Evolutionary conservation across 179 eudicot genomes (phyloP).

Genomic region (Camellia oleifera): DNA sequence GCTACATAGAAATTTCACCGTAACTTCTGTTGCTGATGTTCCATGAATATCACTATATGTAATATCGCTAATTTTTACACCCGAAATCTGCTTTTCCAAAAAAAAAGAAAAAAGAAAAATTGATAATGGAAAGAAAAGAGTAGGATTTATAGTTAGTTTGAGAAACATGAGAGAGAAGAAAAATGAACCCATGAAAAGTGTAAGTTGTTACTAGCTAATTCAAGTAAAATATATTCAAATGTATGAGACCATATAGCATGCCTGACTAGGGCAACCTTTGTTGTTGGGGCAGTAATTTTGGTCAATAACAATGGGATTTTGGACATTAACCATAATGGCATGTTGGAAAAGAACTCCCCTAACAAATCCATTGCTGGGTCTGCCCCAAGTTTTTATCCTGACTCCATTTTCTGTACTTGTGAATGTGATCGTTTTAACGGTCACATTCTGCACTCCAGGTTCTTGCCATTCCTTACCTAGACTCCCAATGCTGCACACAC

Average conservation of each 20-base stretch:
- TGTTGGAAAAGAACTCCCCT: conserved; percentile 39
- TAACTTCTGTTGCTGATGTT: conserved; percentile 40
- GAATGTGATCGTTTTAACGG: conserved; percentile 43
- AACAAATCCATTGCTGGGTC: conserved; percentile 47
- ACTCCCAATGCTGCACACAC: conserved; percentile 61
- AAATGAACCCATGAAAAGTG: no score
- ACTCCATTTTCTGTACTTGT: conserved; percentile 51
- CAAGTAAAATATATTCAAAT: no score
- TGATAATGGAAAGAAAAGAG: no score
- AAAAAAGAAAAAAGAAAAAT: no score
- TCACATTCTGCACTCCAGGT: conserved; percentile 61
- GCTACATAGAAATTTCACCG: conserved; percentile 49
- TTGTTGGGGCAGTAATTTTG: conserved; percentile 59
- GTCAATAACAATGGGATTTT: conserved; percentile 60
- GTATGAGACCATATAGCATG: not conserved
- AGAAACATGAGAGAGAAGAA: no score
- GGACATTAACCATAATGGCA: conserved; percentile 45
- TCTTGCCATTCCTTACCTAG: conserved; percentile 43
- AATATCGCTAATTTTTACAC: conserved; percentile 50
- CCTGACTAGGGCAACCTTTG: conserved; percentile 44
- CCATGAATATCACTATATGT: conserved; percentile 51
- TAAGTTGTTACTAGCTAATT: no score
- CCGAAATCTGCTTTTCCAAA: conserved; percentile 30
- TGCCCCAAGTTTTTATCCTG: conserved; percentile 15
- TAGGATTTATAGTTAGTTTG: no score